Conservation (phyloP, 2,329 filamentous ascomycete genomes). For the Ustilaginoidea virens region DNA sequence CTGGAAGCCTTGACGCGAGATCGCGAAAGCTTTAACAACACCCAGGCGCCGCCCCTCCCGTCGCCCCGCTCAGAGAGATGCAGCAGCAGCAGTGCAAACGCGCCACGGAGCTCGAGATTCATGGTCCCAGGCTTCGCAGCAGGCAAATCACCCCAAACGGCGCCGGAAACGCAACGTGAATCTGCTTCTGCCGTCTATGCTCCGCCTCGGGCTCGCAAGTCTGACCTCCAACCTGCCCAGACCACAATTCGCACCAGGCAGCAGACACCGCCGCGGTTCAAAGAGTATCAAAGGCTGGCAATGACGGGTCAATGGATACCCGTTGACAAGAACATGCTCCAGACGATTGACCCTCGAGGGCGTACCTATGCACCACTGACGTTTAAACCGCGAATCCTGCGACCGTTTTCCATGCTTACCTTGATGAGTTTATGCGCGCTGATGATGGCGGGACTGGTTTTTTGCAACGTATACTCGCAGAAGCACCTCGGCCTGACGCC, state of each 20-base stretch:
- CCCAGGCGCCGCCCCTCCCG: slow-evolving; percentile 24
- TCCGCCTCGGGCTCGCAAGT: too few relatives aligned
- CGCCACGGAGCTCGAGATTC: slow-evolving; percentile 3
- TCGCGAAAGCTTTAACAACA: slow-evolving; percentile 43
- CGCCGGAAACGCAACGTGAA: slow-evolving; percentile 1
- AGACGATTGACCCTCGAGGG: slow-evolving; percentile 22
- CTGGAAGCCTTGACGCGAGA: slow-evolving; percentile 73
- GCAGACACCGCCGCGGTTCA: slow-evolving; percentile 3
- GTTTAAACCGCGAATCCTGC: slow-evolving; percentile 58
- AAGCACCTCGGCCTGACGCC: slow-evolving; percentile 47
- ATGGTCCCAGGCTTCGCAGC: slow-evolving; percentile 2
- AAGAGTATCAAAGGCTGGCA: slow-evolving; percentile 1
- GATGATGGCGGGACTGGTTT: slow-evolving; percentile 58
- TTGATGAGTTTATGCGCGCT: slow-evolving; percentile 47
- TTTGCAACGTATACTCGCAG: slow-evolving; percentile 55
- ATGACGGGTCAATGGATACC: slow-evolving; percentile 14
- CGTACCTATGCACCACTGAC: slow-evolving; percentile 36
- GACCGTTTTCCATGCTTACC: slow-evolving; percentile 44
- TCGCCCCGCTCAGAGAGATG: slow-evolving; percentile 20
- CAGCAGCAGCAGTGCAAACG: too few relatives aligned
- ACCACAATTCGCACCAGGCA: background rate
- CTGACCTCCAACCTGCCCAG: too few relatives aligned
- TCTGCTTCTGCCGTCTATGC: too few relatives aligned
- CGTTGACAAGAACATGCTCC: slow-evolving; percentile 17
- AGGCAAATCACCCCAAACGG: background rate